A percentile compares a stretch with the other conserved stretches of the same genome.
Conservation (phyloP, 768 basidiomycete genomes). For the Collybiopsis luxurians region DNA sequence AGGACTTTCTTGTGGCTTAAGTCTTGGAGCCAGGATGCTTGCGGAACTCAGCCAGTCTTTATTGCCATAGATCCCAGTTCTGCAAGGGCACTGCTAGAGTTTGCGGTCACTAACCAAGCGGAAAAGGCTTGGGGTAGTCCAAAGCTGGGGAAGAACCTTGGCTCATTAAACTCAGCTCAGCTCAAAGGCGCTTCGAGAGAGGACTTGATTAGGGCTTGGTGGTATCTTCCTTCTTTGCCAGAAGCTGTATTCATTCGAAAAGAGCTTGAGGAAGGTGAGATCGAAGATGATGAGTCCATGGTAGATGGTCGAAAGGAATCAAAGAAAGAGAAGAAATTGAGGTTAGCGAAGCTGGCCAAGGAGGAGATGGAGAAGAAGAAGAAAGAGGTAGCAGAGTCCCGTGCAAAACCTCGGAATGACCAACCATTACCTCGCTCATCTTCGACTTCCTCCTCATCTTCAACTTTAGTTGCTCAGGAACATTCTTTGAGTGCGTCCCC, state of each 20-base stretch:
- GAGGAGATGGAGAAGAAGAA: constrained; percentile 12
- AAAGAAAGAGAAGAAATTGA: constrained; percentile 28
- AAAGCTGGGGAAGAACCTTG: constrained; percentile 31
- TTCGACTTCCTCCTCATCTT: neutral
- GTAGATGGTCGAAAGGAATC: constrained; percentile 22
- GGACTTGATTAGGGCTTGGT: constrained; percentile 47
- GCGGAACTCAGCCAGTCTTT: constrained; percentile 34
- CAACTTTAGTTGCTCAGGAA: too few species aligned
- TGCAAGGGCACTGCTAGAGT: constrained; percentile 52
- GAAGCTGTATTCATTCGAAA: constrained; percentile 23
- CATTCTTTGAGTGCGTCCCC: too few species aligned
- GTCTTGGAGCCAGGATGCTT: constrained; percentile 40
- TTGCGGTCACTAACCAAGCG: constrained; percentile 41
- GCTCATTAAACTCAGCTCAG: constrained; percentile 30
- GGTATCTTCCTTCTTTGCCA: constrained; percentile 37
- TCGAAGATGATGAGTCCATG: constrained; percentile 33
- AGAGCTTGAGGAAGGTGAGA: constrained; percentile 51
- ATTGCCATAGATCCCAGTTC: constrained; percentile 37
- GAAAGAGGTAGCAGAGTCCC: constrained; percentile 5
- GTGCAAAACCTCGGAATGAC: neutral
- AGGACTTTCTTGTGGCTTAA: constrained; percentile 40
- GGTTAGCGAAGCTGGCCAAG: constrained; percentile 14
- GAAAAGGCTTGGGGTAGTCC: constrained; percentile 49
- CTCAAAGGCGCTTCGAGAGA: constrained; percentile 42
- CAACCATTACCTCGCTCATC: neutral